These are phyloP conservation scores for Hyphopichia wangnamkhiaoensis DNA, from an alignment of 1,139 yeast species.

Conservation along the genomic window DNA sequence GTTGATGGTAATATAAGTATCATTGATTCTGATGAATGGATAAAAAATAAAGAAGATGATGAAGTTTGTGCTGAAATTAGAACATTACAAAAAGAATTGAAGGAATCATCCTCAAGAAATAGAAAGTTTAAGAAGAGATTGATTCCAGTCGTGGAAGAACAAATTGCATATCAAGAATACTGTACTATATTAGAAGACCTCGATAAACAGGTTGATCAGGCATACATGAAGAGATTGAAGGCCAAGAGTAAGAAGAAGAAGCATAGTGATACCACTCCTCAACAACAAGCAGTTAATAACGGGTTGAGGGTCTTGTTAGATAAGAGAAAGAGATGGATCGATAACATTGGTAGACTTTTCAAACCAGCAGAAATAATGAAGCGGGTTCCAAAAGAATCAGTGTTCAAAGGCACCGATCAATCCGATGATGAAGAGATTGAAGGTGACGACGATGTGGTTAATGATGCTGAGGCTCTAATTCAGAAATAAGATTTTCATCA, in stretches of 20 bases:
- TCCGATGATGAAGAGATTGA: constrained; percentile 45
- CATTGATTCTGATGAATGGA: constrained; percentile 75
- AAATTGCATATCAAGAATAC: constrained; percentile 94
- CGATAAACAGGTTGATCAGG: constrained; percentile 96
- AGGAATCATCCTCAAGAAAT: constrained; percentile 62
- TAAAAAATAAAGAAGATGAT: constrained; percentile 84
- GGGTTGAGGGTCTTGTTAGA: constrained; percentile 80
- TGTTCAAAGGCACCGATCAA: constrained; percentile 42
- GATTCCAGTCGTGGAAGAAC: constrained; percentile 80
- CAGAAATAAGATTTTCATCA: constrained; percentile 1
- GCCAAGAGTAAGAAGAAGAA: constrained; percentile 78
- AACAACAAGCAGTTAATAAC: constrained; percentile 63
- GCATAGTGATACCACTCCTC: constrained; percentile 39
- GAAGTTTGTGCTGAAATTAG: constrained; percentile 88
- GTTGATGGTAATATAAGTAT: constrained; percentile 26
- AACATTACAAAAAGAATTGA: constrained; percentile 66
- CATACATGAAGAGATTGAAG: constrained; percentile 79
- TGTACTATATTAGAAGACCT: constrained; percentile 85
- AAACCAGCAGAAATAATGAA: constrained; percentile 68
- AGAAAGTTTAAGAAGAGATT: constrained; percentile 65
- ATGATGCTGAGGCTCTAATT: constrained; percentile 37
- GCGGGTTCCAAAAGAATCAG: constrained; percentile 67
- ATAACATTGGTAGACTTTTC: constrained; percentile 84
- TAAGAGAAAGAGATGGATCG: constrained; percentile 86
- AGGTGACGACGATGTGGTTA: constrained; percentile 54